Percentiles rank a stretch among this genome's conserved stretches.
phyloP scores from a whole-genome alignment of 108 stramenopile species.

The Skeletonema grethae region DNA sequence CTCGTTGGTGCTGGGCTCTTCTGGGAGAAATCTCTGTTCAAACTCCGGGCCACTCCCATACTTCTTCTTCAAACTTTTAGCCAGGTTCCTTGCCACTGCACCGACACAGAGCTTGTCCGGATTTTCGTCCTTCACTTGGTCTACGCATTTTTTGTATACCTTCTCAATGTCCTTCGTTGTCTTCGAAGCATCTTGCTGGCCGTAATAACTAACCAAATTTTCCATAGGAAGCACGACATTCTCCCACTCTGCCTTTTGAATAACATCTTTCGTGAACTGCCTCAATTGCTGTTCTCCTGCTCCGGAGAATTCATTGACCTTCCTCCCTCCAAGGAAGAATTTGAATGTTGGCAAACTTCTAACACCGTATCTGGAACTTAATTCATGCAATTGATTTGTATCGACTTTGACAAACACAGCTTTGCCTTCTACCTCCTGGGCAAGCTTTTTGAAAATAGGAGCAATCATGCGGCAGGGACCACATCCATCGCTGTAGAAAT shows the following conservation, averaged over 20 bases:
- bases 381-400: slow-evolving; percentile 77
- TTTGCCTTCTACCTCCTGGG: slow-evolving; percentile 76
- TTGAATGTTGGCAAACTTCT: slow-evolving; percentile 90
- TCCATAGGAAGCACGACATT: slow-evolving; percentile 72
- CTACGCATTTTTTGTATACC: slow-evolving; percentile 83
- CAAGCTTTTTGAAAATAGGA: slow-evolving; percentile 92
- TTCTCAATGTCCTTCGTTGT: slow-evolving; percentile 62
- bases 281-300: slow-evolving; percentile 85
- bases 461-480: slow-evolving; percentile 84
- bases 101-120: slow-evolving; percentile 68
- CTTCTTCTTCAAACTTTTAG: slow-evolving; percentile 85
- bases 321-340: slow-evolving; percentile 82
- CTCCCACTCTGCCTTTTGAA: slow-evolving; percentile 66
- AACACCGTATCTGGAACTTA: slow-evolving; percentile 69
- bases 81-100: slow-evolving; percentile 69
- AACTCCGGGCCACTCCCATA: slow-evolving; percentile 70
- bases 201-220: slow-evolving; percentile 65
- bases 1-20: slow-evolving; percentile 30
- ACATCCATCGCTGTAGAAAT: slow-evolving; percentile 79
- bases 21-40: slow-evolving; percentile 55
- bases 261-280: slow-evolving; percentile 69
- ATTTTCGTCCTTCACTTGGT: slow-evolving; percentile 56
- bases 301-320: slow-evolving; percentile 82
- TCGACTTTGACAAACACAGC: slow-evolving; percentile 96
- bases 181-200: slow-evolving; percentile 73